Conservation (phyloP, 257 asterid genomes). For the Salvia miltiorrhiza region DNA sequence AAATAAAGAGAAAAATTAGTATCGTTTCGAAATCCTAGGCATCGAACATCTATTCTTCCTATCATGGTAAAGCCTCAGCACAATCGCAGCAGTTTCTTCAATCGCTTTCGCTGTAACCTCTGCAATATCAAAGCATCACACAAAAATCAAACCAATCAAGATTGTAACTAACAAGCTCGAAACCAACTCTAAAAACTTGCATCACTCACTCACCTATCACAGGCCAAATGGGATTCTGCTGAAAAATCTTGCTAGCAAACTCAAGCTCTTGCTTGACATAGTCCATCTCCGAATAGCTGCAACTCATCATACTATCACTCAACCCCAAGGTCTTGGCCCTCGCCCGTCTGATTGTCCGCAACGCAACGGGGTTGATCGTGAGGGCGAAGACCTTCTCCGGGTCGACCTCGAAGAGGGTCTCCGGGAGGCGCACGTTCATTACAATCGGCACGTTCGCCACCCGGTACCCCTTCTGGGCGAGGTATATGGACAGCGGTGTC, state of each 20-base stretch:
- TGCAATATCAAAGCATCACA: conserved; percentile 41
- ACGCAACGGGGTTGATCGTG: conserved; percentile 73
- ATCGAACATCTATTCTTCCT: conserved; percentile 81
- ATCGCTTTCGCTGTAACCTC: conserved; percentile 91
- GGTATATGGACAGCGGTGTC: conserved; percentile 83
- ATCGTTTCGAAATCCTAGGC: conserved; percentile 90
- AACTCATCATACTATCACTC: conserved; percentile 35
- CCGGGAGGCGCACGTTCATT: conserved; percentile 60
- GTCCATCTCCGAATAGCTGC: conserved; percentile 75
- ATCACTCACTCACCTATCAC: conserved; percentile 78
- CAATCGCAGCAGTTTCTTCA: conserved; percentile 95
- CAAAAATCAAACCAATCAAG: background rate
- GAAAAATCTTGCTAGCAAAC: conserved; percentile 64
- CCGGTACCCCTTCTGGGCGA: conserved; percentile 93
- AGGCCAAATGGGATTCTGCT: conserved; percentile 85
- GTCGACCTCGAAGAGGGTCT: conserved; percentile 71
- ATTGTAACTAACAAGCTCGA: background rate
- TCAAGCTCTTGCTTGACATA: conserved; percentile 66
- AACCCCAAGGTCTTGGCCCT: conserved; percentile 84
- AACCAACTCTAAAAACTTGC: background rate
- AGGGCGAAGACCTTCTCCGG: conserved; percentile 82
- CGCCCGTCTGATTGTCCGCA: conserved; percentile 75
- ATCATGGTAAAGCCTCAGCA: conserved; percentile 83
- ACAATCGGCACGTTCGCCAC: conserved; percentile 96
- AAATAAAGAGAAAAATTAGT: conserved; percentile 32